Percentiles rank a stretch among this genome's conserved stretches.
Conservation (phyloP, 2,329 filamentous ascomycete genomes). For the Stachybotrys chartarum region DNA sequence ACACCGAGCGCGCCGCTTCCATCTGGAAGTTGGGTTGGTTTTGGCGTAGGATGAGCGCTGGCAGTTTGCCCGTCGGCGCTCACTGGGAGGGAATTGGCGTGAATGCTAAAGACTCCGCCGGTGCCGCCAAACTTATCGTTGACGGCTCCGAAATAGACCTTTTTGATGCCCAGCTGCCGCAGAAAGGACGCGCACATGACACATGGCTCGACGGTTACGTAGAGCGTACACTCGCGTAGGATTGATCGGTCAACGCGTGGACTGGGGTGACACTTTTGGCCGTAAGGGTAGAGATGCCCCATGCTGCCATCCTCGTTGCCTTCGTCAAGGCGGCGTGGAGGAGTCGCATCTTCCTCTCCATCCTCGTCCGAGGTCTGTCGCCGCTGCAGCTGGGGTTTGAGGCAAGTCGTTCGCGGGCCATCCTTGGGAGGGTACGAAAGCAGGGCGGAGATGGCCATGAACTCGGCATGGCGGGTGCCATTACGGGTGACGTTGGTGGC, state of each 20-base stretch:
- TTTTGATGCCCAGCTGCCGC: slow-evolving; percentile 78
- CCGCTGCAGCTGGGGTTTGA: slow-evolving; percentile 25
- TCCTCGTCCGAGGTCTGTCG: slow-evolving; percentile 11
- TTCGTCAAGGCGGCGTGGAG: slow-evolving; percentile 24
- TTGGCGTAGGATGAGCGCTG: slow-evolving; percentile 30
- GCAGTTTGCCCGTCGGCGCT: slow-evolving; percentile 27
- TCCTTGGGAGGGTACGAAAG: slow-evolving; percentile 32
- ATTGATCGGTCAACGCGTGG: slow-evolving; percentile 58
- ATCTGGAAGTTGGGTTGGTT: slow-evolving; percentile 27
- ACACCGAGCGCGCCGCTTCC: slow-evolving; percentile 27
- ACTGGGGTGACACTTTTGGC: slow-evolving; percentile 48
- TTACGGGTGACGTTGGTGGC: slow-evolving; percentile 88
- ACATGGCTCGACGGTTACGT: slow-evolving; percentile 96
- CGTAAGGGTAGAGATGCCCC: slow-evolving; percentile 53
- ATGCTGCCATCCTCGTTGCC: slow-evolving; percentile 47
- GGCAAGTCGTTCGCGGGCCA: slow-evolving; percentile 20
- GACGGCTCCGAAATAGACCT: slow-evolving; percentile 89
- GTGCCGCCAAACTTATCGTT: slow-evolving; percentile 98
- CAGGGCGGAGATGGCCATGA: slow-evolving; percentile 68
- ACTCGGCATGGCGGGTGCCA: slow-evolving; percentile 92
- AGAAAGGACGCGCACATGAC: slow-evolving; percentile 97
- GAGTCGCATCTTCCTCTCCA: slow-evolving; percentile 15
- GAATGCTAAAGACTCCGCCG: slow-evolving; percentile 84
- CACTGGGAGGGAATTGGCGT: slow-evolving; percentile 50
- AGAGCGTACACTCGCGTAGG: slow-evolving; percentile 67